Base-by-base conservation (phyloP, 768 basidiomycete species). In the Mycena albidolilacea region DNA sequence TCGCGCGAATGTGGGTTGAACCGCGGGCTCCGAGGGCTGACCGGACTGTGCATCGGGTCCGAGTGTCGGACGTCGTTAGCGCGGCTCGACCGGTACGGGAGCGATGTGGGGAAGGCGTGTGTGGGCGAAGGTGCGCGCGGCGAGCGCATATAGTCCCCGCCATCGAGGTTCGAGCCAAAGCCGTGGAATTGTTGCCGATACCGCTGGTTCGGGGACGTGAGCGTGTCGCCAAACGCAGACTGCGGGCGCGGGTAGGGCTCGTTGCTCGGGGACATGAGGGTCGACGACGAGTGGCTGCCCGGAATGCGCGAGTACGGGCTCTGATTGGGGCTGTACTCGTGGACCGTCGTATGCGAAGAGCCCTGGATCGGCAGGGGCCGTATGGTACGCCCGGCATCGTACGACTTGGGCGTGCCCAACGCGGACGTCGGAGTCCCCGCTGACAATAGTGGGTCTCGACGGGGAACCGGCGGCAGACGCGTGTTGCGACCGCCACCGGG, bases 171-270 rank as follows among this genome's bases (percentile, higher is more conserved):
- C 39, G 79, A 75, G 9, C 79, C 81, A 69, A 83, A 83, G 10
- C 82, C 84, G 3, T 83, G 84, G 44, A 82, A 62, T 30, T 80
- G 80, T 21, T 81, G 81, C 57, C 76, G 77, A 55, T 79, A 81
- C 39, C 78, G 72, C 38, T 80, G 79, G 11, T 82, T 79, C n/a
- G 86, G 83, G 11, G 87, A 85, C 7, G 83, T 80, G 46, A 83
- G 76, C 17, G 85, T 78, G 64, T 90, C 88, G 60, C 87, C 90
- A n/a, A 86, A 78, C 14, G 92, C 90, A 41, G 93, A 93, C 61
- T 86, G 89, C 2, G 93, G 90, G 46, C 92, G 87, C 21, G 89
- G 86, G 77, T 86, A 88, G 2, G 91, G 90, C 1, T 93, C 92
- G 63, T 86, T 84, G 67, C 78, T 84, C 7, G 89, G 85, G 17